phyloP scores from a whole-genome alignment of 2,329 filamentous ascomycete genomes.

The Botrytis deweyae region DNA sequence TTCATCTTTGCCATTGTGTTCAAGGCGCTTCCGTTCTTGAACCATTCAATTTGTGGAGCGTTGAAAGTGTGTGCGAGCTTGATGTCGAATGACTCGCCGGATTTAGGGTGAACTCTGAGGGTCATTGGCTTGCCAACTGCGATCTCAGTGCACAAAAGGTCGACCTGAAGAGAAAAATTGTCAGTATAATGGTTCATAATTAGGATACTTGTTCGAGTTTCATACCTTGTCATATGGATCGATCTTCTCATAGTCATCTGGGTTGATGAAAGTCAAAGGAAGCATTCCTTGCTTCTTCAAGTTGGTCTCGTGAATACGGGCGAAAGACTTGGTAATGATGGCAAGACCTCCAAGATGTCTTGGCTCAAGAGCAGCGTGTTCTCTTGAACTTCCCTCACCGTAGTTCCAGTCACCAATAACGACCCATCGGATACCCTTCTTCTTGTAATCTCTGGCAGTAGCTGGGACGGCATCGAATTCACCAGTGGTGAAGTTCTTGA shows the following conservation, averaged over 20 bases:
- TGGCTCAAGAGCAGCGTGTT: slow-evolving; percentile 97
- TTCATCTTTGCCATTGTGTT: slow-evolving; percentile 92
- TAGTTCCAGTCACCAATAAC: slow-evolving; percentile 99
- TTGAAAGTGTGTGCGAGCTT: slow-evolving; percentile 96
- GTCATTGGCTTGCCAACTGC: slow-evolving; percentile 91
- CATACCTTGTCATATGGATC: slow-evolving; percentile 74
- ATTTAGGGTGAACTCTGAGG: slow-evolving; percentile 86
- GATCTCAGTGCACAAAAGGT: slow-evolving; percentile 84
- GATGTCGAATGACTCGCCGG: slow-evolving; percentile 77
- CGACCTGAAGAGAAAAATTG: slow-evolving; percentile 49
- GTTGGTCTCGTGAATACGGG: slow-evolving; percentile 99
- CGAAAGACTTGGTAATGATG: slow-evolving; percentile 93
- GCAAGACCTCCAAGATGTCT: slow-evolving; percentile 95
- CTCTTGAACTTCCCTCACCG: slow-evolving; percentile 94
- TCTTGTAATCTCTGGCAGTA: slow-evolving; percentile 97
- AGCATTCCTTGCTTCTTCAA: slow-evolving; percentile 99
- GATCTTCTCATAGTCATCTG: slow-evolving; percentile 97
- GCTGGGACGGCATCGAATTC: slow-evolving; percentile 87
- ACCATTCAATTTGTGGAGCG: slow-evolving; percentile 97
- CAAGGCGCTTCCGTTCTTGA: slow-evolving; percentile 94
- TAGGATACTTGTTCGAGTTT: not conserved
- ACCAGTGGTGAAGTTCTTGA: slow-evolving; percentile 85
- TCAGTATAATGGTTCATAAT: not conserved
- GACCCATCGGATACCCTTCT: slow-evolving; percentile 93
- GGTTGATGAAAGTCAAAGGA: slow-evolving; percentile 90